Evolutionary conservation across 1,284 basidiomycete species (phyloP).

Genomic region (Melampsora americana): DNA sequence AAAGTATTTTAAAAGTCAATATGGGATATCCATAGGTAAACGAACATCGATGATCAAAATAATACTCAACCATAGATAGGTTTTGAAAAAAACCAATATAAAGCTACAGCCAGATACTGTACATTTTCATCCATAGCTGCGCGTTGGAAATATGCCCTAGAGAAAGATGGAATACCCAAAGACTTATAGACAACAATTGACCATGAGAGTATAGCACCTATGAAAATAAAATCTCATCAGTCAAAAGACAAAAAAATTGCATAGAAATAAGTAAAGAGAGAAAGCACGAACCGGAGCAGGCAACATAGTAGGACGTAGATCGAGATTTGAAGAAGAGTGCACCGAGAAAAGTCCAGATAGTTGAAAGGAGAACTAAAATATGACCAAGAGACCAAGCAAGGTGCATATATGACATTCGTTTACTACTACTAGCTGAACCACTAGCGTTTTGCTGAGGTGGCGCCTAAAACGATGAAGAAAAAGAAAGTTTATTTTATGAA

Average conservation of each 20-base stretch:
- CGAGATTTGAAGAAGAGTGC: slow-evolving; percentile 47
- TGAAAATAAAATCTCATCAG: not conserved
- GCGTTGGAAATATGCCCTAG: slow-evolving; percentile 53
- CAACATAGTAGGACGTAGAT: slow-evolving; percentile 42
- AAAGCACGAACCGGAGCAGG: slow-evolving; percentile 21
- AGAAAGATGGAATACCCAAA: slow-evolving; percentile 50
- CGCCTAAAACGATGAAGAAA: slow-evolving; percentile 7
- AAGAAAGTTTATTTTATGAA: not conserved
- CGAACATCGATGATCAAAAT: not conserved
- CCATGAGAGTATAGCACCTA: slow-evolving; percentile 54
- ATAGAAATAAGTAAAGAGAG: not conserved
- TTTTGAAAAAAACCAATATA: slow-evolving; percentile 54
- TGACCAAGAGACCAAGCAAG: slow-evolving; percentile 54
- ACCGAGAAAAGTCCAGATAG: slow-evolving; percentile 51
- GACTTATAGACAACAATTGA: slow-evolving; percentile 54
- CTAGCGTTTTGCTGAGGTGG: slow-evolving; percentile 4
- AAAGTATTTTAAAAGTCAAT: not conserved
- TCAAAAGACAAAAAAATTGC: not conserved
- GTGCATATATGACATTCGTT: slow-evolving; percentile 52
- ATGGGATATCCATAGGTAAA: not conserved
- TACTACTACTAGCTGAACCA: slow-evolving; percentile 47
- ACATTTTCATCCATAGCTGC: slow-evolving; percentile 55
- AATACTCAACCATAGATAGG: slow-evolving; percentile 51
- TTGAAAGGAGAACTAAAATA: slow-evolving; percentile 52
- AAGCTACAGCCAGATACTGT: slow-evolving; percentile 53